A percentile compares a stretch with the other conserved stretches of the same genome.
Conservation (phyloP, 208 protist species). For the Trypanosoma boissoni region DNA sequence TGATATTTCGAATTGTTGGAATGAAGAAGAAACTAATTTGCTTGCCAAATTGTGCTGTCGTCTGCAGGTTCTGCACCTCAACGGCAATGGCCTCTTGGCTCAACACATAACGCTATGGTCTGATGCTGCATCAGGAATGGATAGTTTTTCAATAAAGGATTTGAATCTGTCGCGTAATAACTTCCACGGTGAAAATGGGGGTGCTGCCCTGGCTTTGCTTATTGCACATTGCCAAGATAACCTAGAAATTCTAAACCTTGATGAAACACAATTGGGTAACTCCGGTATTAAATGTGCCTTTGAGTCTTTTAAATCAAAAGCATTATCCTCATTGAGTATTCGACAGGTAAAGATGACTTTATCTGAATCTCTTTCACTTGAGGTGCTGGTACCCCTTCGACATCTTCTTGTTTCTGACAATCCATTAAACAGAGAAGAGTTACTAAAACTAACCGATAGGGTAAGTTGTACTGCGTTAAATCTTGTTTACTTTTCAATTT, state of each 20-base stretch:
- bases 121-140: constrained; percentile 13
- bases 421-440: constrained; percentile 17
- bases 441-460: constrained; percentile 29
- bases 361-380: constrained; percentile 24
- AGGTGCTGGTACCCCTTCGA: constrained; percentile 31
- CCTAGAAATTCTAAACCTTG: constrained; percentile 54
- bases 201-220: constrained; percentile 31
- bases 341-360: constrained; percentile 32
- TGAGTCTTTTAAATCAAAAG: constrained; percentile 20
- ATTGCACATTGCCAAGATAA: constrained; percentile 33
- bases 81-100: constrained; percentile 35
- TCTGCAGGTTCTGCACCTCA: constrained; percentile 50
- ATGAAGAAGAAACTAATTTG: constrained; percentile 44
- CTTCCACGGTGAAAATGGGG: constrained; percentile 33
- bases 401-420: constrained; percentile 54
- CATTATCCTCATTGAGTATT: constrained; percentile 40
- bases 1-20: constrained; percentile 47
- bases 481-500: constrained; percentile 53
- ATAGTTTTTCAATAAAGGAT: constrained; percentile 25
- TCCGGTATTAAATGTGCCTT: constrained; percentile 31
- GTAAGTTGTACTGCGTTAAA: constrained; percentile 16
- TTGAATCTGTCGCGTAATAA: constrained; percentile 63
- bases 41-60: constrained; percentile 39
- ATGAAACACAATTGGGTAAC: constrained; percentile 45
- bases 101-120: constrained; percentile 52